Conservation (phyloP, 192 early-diverging fungal genomes). For the Backusella parvicylindrica region DNA sequence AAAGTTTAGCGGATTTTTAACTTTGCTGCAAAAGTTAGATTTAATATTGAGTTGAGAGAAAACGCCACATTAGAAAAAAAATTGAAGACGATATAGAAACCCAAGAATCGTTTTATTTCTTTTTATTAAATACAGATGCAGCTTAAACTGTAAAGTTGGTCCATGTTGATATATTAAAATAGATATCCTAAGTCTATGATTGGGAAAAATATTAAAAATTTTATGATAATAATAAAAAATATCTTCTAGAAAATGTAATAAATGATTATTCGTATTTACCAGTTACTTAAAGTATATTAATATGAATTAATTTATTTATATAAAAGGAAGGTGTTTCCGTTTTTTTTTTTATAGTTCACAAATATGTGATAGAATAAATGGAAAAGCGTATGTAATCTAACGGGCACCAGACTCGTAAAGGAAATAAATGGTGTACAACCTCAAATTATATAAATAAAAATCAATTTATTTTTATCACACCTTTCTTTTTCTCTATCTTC, state of each 20-base stretch:
- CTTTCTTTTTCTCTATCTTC: neutral
- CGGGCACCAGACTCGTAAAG: neutral
- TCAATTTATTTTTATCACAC: neutral
- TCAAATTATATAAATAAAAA: neutral
- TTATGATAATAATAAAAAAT: neutral
- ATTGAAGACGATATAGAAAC: neutral
- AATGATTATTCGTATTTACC: neutral
- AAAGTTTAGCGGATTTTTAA: neutral
- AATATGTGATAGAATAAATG: neutral
- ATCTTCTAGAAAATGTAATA: neutral
- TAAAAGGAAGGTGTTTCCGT: neutral
- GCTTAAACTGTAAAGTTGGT: neutral
- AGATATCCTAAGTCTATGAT: too few species aligned
- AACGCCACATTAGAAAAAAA: neutral
- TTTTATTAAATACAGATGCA: neutral
- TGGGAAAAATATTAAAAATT: too few species aligned
- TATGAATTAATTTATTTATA: neutral
- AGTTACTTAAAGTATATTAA: neutral
- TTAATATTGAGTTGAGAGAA: neutral
- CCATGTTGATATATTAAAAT: neutral
- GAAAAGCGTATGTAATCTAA: neutral
- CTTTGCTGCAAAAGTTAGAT: neutral
- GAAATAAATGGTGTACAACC: neutral
- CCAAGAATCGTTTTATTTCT: neutral
- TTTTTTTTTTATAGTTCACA: neutral